Evolutionary conservation across 164 flowering plant species (phyloP), one percentile per base, ranked within the genome.

Genomic region (Liriodendron chinense): DNA sequence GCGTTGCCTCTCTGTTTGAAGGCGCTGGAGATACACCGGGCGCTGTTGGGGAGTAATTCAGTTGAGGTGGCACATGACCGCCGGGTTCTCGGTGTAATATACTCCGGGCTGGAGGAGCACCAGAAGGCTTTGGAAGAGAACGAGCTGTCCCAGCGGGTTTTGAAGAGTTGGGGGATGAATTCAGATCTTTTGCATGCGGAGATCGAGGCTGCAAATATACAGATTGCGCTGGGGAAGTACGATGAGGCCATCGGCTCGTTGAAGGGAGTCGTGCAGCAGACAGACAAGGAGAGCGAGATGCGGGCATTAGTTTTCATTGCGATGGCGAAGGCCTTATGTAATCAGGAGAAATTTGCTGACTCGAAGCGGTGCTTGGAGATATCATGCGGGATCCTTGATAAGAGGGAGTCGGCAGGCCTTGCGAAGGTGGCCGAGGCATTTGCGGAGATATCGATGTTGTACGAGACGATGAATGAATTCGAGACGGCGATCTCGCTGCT

Each of bases 31-130:
- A 87, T 95, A 49, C 98, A 93, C 72, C 83, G 74, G 76, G 62
- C 47, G 10, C 86, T 80, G 7, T 76, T 91, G 69, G 98, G 98
- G 59, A 47, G 80, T 26, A 87, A 88, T 77, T 95, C 98, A 0
- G 91, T 92, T 20, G 98, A 92, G 83, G 97, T 95, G 72, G 97
- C 98, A 0, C 90, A 86, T 75, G 98, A 92, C 76, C 87, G 98
- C 81, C 83, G 90, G 74, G 79, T 93, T 78, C 91, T 92, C 72
- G 97, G 96, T 16, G 89, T 91, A 53, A 87, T 92, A n/a, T 95
- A 95, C 78, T 85, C 81, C 12, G 98, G 98, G 23, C 77, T 95
- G 83, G 98, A 91, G 75, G 89, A 91, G 81, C 93, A 91, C 67
- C 84, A 90, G 70, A 88, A 90, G 84, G 99, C 98, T 9, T 76